phyloP scores from a whole-genome alignment of 2,329 filamentous ascomycete species.

The Fusarium burgessii region DNA sequence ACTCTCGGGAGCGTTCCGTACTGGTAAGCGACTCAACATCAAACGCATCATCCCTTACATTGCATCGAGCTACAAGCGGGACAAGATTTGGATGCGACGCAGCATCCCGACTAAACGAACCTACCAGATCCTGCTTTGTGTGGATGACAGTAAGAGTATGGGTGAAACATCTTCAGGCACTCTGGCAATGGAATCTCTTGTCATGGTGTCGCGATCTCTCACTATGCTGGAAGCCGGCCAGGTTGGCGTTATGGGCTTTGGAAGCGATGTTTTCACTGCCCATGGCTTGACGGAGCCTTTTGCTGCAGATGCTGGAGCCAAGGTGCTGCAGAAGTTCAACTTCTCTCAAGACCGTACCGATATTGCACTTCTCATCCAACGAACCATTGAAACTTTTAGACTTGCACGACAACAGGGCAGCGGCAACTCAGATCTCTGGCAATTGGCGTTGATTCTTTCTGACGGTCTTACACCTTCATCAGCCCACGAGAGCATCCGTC shows the following conservation, averaged over 20 bases:
- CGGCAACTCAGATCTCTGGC: conserved; percentile 82
- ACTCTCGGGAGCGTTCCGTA: conserved; percentile 95
- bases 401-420: conserved; percentile 74
- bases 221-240: conserved; percentile 95
- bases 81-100: conserved; percentile 99
- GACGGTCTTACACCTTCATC: conserved; percentile 89
- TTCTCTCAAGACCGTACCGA: conserved; percentile 91
- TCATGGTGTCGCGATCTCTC: conserved; percentile 87
- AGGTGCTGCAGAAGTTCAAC: conserved; percentile 84
- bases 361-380: conserved; percentile 80
- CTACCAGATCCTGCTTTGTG: conserved; percentile 97
- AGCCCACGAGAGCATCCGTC: conserved; percentile 84
- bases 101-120: conserved; percentile 90
- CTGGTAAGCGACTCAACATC: conserved; percentile 97
- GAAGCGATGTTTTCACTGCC: conserved; percentile 83
- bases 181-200: conserved; percentile 92
- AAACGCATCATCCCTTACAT: conserved; percentile 99
- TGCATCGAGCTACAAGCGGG: conserved; percentile 95
- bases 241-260: conserved; percentile 91
- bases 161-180: conserved; percentile 79
- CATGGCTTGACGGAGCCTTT: conserved; percentile 89
- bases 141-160: conserved; percentile 97
- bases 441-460: conserved; percentile 91
- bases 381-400: conserved; percentile 85
- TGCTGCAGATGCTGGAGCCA: conserved; percentile 79